Evolutionary conservation across 305 asterid species (phyloP).

Genomic region (Fraxinus velutina): DNA sequence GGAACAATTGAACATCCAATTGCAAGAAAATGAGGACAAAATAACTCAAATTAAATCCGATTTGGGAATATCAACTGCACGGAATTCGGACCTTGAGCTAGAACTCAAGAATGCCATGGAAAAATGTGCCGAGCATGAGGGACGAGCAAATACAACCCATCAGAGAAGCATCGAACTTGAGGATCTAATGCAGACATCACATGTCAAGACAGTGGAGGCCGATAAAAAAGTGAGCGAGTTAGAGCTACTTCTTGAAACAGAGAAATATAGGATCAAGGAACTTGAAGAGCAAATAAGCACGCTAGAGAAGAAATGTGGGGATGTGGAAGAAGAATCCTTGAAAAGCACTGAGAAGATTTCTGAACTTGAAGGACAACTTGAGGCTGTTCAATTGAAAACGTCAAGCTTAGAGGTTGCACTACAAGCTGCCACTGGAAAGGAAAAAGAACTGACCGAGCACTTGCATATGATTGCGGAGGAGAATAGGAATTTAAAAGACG

Average conservation of each 20-base stretch:
- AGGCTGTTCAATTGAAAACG: conserved; percentile 53
- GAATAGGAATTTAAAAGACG: conserved; percentile 55
- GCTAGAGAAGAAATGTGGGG: conserved; percentile 51
- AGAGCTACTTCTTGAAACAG: conserved; percentile 74
- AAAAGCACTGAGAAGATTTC: conserved; percentile 43
- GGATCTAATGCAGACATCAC: conserved; percentile 59
- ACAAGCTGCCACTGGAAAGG: conserved; percentile 55
- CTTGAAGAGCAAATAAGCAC: conserved; percentile 67
- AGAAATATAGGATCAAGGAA: conserved; percentile 68
- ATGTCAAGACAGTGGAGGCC: conserved; percentile 62
- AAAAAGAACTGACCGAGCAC: conserved; percentile 47
- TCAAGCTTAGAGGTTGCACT: conserved; percentile 64
- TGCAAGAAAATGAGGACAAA: conserved; percentile 58
- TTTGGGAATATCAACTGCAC: conserved; percentile 40
- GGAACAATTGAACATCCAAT: conserved; percentile 38
- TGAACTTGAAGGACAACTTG: conserved; percentile 65
- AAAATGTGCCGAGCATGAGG: conserved; percentile 66
- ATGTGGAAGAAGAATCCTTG: conserved; percentile 48
- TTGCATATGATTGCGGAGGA: conserved; percentile 52
- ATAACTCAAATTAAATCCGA: conserved; percentile 50
- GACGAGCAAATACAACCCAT: conserved; percentile 50
- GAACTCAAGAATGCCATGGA: conserved; percentile 52
- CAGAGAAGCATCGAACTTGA: conserved; percentile 75
- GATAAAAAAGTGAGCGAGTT: conserved; percentile 56
- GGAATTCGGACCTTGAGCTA: conserved; percentile 62